phyloP scores from a whole-genome alignment of 148 eudicot species.

The Polygonum aviculare region DNA sequence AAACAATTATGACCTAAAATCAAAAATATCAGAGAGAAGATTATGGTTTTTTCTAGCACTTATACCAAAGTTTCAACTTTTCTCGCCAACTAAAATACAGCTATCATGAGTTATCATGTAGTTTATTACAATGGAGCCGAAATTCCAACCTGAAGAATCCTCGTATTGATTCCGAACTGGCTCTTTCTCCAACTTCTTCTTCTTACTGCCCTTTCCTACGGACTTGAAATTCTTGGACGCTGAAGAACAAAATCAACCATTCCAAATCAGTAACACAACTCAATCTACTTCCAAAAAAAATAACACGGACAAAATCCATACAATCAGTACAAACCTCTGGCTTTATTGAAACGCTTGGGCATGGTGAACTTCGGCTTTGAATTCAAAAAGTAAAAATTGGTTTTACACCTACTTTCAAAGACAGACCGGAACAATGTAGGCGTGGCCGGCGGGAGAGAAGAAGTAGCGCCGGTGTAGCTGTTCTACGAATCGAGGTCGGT shows the following conservation, averaged over 20 bases:
- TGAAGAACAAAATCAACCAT: not conserved
- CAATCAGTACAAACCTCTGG: not conserved
- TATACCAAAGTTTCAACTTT: not conserved
- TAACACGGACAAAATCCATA: not conserved
- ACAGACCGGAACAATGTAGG: not conserved
- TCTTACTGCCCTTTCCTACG: not conserved
- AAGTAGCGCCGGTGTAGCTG: too few relatives aligned
- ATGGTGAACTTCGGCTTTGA: not conserved
- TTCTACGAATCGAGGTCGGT: too few relatives aligned
- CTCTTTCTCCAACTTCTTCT: not conserved
- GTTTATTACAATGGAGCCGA: not conserved
- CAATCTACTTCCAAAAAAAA: not conserved
- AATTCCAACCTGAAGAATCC: constrained; percentile 9
- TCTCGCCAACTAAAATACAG: not conserved
- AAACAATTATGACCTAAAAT: not conserved
- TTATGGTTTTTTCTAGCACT: not conserved
- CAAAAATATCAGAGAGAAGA: not conserved
- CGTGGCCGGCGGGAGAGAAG: too few relatives aligned
- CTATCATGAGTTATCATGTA: not conserved
- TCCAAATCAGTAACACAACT: not conserved
- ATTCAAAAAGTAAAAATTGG: not conserved
- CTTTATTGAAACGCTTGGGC: not conserved
- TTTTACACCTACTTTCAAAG: not conserved
- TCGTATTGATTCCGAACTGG: not conserved
- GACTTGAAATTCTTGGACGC: not conserved